Percentiles rank a stretch among this genome's conserved stretches.
Conservation (phyloP, 116 monocot genomes). For the Posidonia oceanica region DNA sequence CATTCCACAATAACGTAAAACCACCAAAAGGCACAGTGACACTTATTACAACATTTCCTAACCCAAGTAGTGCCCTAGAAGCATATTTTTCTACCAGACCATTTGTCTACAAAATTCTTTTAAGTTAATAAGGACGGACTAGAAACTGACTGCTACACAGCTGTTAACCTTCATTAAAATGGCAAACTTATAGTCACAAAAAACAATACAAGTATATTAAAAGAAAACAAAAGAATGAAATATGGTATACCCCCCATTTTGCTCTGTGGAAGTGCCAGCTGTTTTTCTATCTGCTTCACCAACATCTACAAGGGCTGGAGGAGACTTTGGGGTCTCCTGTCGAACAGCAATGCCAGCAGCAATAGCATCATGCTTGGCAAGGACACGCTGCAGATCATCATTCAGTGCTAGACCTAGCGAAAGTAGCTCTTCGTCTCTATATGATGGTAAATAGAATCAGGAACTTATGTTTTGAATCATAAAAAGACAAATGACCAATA, state of each 20-base stretch:
- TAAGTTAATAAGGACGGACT: too few relatives aligned
- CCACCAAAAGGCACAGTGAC: too few relatives aligned
- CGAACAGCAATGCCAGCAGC: conserved; percentile 74
- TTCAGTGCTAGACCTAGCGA: conserved; percentile 71
- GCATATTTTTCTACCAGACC: too few relatives aligned
- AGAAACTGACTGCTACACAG: too few relatives aligned
- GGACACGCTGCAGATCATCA: conserved; percentile 87
- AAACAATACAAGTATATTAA: too few relatives aligned
- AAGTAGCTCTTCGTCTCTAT: conserved; percentile 82
- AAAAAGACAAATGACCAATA: not conserved
- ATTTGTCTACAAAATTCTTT: too few relatives aligned
- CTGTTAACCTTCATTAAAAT: too few relatives aligned
- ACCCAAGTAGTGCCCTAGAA: too few relatives aligned
- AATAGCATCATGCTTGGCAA: conserved; percentile 90
- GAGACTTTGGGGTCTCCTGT: conserved; percentile 56
- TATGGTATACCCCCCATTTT: conserved; percentile 5
- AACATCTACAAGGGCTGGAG: conserved; percentile 68
- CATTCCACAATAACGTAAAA: too few relatives aligned
- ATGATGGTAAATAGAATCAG: not conserved
- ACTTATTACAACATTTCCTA: too few relatives aligned
- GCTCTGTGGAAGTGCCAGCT: not conserved
- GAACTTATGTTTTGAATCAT: not conserved
- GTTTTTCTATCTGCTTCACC: conserved; percentile 21
- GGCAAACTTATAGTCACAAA: too few relatives aligned
- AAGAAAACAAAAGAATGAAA: not conserved